Conservation (phyloP, 1,284 basidiomycete species). For the Rhodotorula sp. region DNA sequence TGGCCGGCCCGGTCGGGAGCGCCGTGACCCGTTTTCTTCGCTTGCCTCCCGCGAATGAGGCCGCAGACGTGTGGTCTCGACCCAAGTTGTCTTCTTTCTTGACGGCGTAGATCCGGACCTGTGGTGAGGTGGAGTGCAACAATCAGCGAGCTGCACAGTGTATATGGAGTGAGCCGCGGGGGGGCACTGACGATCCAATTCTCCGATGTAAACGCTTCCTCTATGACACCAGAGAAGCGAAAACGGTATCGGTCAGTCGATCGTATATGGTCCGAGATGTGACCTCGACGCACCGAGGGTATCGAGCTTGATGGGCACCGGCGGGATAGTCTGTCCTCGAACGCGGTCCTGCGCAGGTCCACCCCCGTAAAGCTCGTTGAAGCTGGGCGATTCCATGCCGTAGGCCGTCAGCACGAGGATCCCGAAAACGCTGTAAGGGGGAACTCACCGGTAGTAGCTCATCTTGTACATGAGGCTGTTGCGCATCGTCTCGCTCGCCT, state of each 20-base stretch:
- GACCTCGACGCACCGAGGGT: constrained; percentile 66
- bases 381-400: constrained; percentile 55
- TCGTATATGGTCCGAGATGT: not conserved
- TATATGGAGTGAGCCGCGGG: not conserved
- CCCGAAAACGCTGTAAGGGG: not conserved
- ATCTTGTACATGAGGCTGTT: constrained; percentile 86
- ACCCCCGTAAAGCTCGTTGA: constrained; percentile 81
- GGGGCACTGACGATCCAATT: constrained; percentile 83
- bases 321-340: constrained; percentile 73
- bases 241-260: constrained; percentile 22
- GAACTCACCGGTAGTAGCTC: constrained; percentile 81
- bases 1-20: not conserved
- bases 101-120: constrained; percentile 92
- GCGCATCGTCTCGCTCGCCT: constrained; percentile 85
- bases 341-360: constrained; percentile 75
- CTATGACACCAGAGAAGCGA: constrained; percentile 51
- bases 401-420: not conserved
- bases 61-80: constrained; percentile 79
- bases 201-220: constrained; percentile 95
- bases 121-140: constrained; percentile 14
- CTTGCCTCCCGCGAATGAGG: constrained; percentile 81
- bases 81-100: constrained; percentile 92
- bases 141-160: not conserved
- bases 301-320: constrained; percentile 75
- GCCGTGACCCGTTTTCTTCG: constrained; percentile 61